Conservation (phyloP, 768 basidiomycete genomes). For the Pulveroboletus sp. region DNA sequence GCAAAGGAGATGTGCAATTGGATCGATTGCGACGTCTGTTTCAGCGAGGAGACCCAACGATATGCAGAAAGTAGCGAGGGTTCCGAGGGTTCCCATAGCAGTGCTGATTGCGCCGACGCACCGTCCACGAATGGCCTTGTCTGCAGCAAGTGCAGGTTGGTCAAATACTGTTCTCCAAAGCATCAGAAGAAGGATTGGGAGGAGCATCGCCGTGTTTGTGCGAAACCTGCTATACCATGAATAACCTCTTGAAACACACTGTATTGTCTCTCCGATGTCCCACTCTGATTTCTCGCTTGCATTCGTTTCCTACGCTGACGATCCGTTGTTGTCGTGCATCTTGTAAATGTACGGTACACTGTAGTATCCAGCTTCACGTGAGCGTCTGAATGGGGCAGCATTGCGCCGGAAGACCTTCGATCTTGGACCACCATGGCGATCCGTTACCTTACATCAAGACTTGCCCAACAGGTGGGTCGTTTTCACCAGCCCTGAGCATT, state of each 20-base stretch:
- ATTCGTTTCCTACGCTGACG: not conserved
- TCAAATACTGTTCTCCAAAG: constrained; percentile 72
- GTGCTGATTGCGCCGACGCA: constrained; percentile 33
- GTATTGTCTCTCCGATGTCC: not conserved
- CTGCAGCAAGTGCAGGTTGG: constrained; percentile 75
- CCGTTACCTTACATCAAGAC: constrained; percentile 62
- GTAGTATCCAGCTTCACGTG: not conserved
- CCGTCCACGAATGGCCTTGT: constrained; percentile 46
- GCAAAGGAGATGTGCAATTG: constrained; percentile 75
- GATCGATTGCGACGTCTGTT: constrained; percentile 68
- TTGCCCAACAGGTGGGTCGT: constrained; percentile 66
- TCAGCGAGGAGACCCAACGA: constrained; percentile 41
- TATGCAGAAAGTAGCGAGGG: constrained; percentile 39
- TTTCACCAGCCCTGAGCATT: not conserved
- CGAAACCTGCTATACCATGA: constrained; percentile 30
- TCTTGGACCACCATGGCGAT: constrained; percentile 41
- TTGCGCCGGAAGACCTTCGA: not conserved
- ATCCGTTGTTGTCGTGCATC: not conserved
- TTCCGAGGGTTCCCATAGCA: constrained; percentile 45
- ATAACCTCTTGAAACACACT: not conserved
- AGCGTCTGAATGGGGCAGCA: not conserved
- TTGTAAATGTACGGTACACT: not conserved
- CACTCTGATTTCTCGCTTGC: not conserved
- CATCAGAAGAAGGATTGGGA: constrained; percentile 78
- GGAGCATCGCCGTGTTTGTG: constrained; percentile 69